Evolutionary conservation across 2,329 filamentous ascomycete species (phyloP).

Genomic region (Ploettnerulaceae sp.): DNA sequence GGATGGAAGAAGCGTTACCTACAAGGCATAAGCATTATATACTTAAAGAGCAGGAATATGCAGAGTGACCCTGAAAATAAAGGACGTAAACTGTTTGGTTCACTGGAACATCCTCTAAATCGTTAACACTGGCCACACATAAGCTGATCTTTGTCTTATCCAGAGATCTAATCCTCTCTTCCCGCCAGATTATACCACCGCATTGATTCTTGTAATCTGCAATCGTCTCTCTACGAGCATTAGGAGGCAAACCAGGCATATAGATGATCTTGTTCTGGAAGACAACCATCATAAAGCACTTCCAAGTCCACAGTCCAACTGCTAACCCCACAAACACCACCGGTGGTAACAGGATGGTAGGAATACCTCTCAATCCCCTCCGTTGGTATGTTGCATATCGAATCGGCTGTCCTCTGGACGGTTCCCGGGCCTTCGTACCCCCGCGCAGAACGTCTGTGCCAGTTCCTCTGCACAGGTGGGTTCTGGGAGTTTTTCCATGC

Average conservation of each 20-base stretch:
- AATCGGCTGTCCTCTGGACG: background rate
- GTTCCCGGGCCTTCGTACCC: background rate
- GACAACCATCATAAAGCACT: slow-evolving; percentile 68
- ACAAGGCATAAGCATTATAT: slow-evolving; percentile 22
- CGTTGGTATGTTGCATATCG: slow-evolving; percentile 8
- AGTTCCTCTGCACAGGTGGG: background rate
- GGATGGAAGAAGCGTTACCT: slow-evolving; percentile 57
- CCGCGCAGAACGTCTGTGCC: background rate
- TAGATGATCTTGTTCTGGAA: slow-evolving; percentile 83
- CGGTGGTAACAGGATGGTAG: slow-evolving; percentile 42
- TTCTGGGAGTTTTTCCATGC: slow-evolving; percentile 2
- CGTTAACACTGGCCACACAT: slow-evolving; percentile 40
- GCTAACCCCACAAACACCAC: slow-evolving; percentile 61
- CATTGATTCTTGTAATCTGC: slow-evolving; percentile 57
- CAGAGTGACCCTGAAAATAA: slow-evolving; percentile 49
- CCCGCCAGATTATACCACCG: slow-evolving; percentile 60
- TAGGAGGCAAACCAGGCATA: slow-evolving; percentile 70
- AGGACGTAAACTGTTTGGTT: slow-evolving; percentile 45
- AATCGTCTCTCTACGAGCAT: slow-evolving; percentile 62
- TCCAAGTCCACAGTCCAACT: slow-evolving; percentile 58
- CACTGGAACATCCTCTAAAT: background rate
- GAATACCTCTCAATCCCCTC: slow-evolving; percentile 19
- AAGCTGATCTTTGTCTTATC: slow-evolving; percentile 64
- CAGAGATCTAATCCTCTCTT: slow-evolving; percentile 52
- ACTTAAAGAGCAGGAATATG: slow-evolving; percentile 14